Evolutionary conservation across 2,329 filamentous ascomycete genomes (phyloP).

Genomic region (Hypomyces perniciosus): DNA sequence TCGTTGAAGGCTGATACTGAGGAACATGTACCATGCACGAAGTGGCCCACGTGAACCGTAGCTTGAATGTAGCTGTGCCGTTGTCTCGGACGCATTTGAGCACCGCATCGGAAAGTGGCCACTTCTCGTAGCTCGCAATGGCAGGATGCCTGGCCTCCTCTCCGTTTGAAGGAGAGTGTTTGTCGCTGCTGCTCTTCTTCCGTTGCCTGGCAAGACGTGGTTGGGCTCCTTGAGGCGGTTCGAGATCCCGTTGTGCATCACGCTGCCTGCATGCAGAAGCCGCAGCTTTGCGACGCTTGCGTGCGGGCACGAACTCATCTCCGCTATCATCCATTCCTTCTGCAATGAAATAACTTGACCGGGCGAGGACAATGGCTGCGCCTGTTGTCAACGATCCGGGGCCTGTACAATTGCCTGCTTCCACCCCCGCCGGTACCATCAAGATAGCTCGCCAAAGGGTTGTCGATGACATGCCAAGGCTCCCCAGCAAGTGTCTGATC

Average conservation of each 20-base stretch:
- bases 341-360: no score
- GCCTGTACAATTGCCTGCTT: background rate
- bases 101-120: background rate
- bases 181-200: background rate
- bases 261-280: background rate
- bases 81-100: constrained; percentile 5
- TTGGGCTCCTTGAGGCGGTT: no score
- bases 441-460: background rate
- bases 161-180: background rate
- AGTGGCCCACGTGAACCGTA: background rate
- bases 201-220: background rate
- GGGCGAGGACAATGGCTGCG: background rate
- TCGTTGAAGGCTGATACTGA: no score
- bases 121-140: constrained; percentile 2
- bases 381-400: background rate
- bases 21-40: no score
- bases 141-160: background rate
- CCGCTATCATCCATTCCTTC: background rate
- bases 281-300: background rate
- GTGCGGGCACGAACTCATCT: background rate
- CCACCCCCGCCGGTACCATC: background rate
- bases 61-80: background rate
- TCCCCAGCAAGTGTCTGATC: background rate
- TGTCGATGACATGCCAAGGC: background rate
- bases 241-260: background rate